Base-by-base conservation (phyloP, 306 rosid species). In the Quercus dentata region DNA sequence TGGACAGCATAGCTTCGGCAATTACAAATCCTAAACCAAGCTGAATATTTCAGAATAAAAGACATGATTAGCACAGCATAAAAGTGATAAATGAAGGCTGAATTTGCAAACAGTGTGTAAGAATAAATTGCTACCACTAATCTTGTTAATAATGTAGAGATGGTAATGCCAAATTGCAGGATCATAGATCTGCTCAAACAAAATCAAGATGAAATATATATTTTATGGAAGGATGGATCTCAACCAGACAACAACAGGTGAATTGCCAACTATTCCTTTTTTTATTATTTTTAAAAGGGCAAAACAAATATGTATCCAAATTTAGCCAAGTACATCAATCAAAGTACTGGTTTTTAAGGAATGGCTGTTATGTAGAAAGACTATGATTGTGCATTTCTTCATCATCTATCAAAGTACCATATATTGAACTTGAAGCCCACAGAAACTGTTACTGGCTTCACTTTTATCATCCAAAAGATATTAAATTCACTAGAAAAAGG, bases 21-120 rank as follows among this genome's bases (percentile, higher is more conserved):
- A 89, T 84, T 49, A 83, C 82, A 79, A 93, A 83, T 69, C 98
- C 99, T 82, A 90, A 79, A 78, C 99, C 98, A 85, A 96, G 91
- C 97, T 96, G 87, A 56, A 85, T 52, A 85, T 79, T 35, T 52
- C 80, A 86, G 78, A 79, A 83, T 70, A 80, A 73, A 35, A 76
- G 44, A 69, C 62, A 74, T 57, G 27, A 79, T 92, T 83, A 90
- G 86, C 81, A 83, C 30, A 76, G 72, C 77, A 78, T 28, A 71
- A 13, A 56, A 76, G 52, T 71, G 41, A 77, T 55, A 75, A 12
- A 19, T 2, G 74, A 54, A 5, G 2, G 49, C 25, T 41, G n/a
- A 33, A 67, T 19, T 46, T 49, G 7, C 58, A 13, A 49, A 23
- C 15, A 71, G 58, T 23, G 21, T n/a, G 1, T 31, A 31, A 19